phyloP scores from a whole-genome alignment of 1,284 basidiomycete species.

The Leccinum angustisporum region DNA sequence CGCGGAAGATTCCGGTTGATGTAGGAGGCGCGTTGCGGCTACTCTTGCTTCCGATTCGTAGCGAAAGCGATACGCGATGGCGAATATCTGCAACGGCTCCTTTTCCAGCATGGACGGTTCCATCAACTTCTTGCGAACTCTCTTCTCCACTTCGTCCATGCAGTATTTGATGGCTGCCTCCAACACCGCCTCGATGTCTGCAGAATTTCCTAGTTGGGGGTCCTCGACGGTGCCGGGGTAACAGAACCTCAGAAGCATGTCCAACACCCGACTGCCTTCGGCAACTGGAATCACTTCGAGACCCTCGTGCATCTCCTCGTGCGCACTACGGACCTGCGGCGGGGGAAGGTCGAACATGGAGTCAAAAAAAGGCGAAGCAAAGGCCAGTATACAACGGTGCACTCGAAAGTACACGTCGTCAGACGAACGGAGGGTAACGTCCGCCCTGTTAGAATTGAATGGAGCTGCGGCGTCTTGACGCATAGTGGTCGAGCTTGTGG shows the following conservation, averaged over 20 bases:
- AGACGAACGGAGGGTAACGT: constrained; percentile 38
- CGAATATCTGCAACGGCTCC: constrained; percentile 38
- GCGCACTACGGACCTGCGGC: constrained; percentile 9
- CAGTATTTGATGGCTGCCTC: constrained; percentile 39
- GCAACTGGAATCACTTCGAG: constrained; percentile 34
- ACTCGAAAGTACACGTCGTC: constrained; percentile 40
- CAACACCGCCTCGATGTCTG: constrained; percentile 27
- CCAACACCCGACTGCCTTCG: constrained; percentile 36
- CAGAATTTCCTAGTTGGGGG: constrained; percentile 13
- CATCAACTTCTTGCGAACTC: constrained; percentile 23
- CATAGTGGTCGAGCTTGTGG: constrained; percentile 16
- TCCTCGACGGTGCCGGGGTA: constrained; percentile 35
- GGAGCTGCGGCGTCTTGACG: constrained; percentile 25
- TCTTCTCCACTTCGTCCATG: constrained; percentile 34
- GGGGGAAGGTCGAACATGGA: constrained; percentile 39
- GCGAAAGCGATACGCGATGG: constrained; percentile 34
- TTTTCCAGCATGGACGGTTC: constrained; percentile 25
- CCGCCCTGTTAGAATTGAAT: constrained; percentile 32
- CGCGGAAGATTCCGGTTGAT: constrained; percentile 8
- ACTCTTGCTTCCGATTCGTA: constrained; percentile 27
- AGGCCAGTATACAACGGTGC: constrained; percentile 34
- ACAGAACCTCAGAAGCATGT: constrained; percentile 38
- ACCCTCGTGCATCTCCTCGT: constrained; percentile 17
- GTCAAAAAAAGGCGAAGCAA: constrained; percentile 39
- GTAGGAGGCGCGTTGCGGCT: constrained; percentile 24